A percentile compares a stretch with the other conserved stretches of the same genome.
These are phyloP conservation scores for Aspergillus nanangensis DNA, from an alignment of 495 filamentous ascomycete species.

Conservation along the genomic window DNA sequence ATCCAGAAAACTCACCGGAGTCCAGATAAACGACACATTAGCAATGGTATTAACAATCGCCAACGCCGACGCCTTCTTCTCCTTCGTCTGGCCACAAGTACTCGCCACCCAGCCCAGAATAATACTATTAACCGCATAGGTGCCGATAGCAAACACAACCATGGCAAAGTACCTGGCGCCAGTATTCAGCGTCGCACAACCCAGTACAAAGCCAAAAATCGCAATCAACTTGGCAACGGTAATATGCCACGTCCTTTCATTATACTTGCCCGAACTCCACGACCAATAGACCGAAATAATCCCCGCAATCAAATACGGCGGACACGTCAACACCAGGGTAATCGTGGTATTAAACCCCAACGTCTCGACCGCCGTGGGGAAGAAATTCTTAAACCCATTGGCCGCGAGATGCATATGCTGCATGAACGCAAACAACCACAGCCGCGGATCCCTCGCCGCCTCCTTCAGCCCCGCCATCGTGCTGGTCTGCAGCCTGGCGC, in stretches of 20 bases:
- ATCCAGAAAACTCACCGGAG: slow-evolving; percentile 24
- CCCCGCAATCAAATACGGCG: slow-evolving; percentile 46
- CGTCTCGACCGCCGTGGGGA: slow-evolving; percentile 51
- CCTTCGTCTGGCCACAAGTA: slow-evolving; percentile 22
- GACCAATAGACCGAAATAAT: slow-evolving; percentile 39
- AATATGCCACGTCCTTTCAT: slow-evolving; percentile 51
- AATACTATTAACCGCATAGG: slow-evolving; percentile 20
- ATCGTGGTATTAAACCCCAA: slow-evolving; percentile 48
- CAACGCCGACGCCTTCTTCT: slow-evolving; percentile 44
- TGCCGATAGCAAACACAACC: slow-evolving; percentile 15
- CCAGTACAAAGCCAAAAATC: slow-evolving; percentile 42
- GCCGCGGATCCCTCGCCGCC: slow-evolving; percentile 26
- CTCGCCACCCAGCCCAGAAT: slow-evolving; percentile 19
- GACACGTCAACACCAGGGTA: slow-evolving; percentile 50
- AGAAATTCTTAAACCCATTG: slow-evolving; percentile 45
- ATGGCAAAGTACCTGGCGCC: slow-evolving; percentile 18
- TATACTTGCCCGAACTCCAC: slow-evolving; percentile 37
- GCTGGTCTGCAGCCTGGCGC: slow-evolving; percentile 18
- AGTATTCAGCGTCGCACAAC: slow-evolving; percentile 16
- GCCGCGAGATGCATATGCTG: slow-evolving; percentile 27
- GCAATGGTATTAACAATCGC: slow-evolving; percentile 53
- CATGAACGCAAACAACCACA: slow-evolving; percentile 29
- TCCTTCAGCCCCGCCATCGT: slow-evolving; percentile 13
- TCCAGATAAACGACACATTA: slow-evolving; percentile 51
- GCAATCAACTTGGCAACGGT: slow-evolving; percentile 28